Base-by-base conservation (phyloP, 2,329 filamentous ascomycete genomes). In the Trichoderma breve region DNA sequence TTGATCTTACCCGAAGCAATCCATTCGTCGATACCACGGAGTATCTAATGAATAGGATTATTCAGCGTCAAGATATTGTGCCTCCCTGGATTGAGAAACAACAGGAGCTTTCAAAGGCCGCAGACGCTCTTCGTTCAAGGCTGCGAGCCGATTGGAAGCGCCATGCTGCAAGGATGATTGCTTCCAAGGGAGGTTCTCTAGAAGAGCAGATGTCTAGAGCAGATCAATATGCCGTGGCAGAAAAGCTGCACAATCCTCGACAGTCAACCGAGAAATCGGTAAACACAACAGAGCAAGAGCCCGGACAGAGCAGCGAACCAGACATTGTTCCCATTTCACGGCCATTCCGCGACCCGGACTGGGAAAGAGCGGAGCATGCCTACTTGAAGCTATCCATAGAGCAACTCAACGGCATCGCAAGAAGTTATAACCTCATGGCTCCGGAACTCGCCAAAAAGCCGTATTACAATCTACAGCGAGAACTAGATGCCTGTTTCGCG, bases 61-160 rank as follows among this genome's bases (percentile, higher is more conserved):
- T 99, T 74, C 93, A 98, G 82, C 92, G 92, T 72, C 96, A 99
- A 81, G 95, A 97, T 24, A 93, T 98, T 73, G 93, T 97, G 0
- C 96, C 96, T 1, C 95, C 95, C 0, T 99, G 96, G 96, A 98
- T 99, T 73, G 96, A 99, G 82, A 98, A 98, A 82, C 96, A 99
- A 80, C 95, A 98, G 79, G 94, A 98, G 77, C 84, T 98, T 6
- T 87, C 90, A 12, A 90, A 89, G 73, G 88, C 92, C 0, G 87
- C 91, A 1, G 87, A 85, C 14, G 85, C 86, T 1, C 98, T 99
- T 78, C 88, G 96, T 2, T 83, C 85, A 3, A 85, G 93, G n/a
- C 79, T 98, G 73, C 86, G 95, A 43, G 89, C 86, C 53, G 94
- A 97, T 76, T 98, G 95, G 95, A 90, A 89, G 79, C 87, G 94